Base-by-base conservation (phyloP, 2,329 filamentous ascomycete species). In the Aulographum hederae region DNA sequence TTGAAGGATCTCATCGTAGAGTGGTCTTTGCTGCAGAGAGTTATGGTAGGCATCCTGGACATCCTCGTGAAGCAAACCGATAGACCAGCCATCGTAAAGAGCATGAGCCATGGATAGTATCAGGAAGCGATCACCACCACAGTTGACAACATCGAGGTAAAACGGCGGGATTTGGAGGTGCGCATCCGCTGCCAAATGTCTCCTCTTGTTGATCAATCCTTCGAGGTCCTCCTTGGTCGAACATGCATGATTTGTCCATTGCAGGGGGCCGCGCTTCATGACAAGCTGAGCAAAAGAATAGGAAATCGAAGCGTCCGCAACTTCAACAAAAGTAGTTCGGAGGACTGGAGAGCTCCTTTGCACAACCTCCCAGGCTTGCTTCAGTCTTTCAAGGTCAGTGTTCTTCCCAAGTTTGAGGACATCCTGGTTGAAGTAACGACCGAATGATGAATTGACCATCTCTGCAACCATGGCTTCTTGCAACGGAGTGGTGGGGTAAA, bases 1-100 rank as follows among this genome's bases (percentile, higher is more conserved):
- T 18, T 63, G 57, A 2, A 91, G 53, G 15, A 73, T 63, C 1
- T 52, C 39, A 23, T 67, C 57, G 21, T 69, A 67, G 1, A 57
- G 47, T 6, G 61, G 57, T 4, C 71, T 60, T 1, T 48, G 23
- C 3, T 42, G 12, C 10, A 36, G 39, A 8, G 56, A 47, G 1
- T 47, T 57, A 4, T 56, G 30, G 38, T 91, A 92, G 2, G 74
- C 70, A n/a, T 52, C 57, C 12, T 62, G 51, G 1, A 93, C 64
- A 43, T 89, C 73, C 27, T 65, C 58, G 42, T 89, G 81, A 2
- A 94, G 52, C 12, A 91, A 55, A 3, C 62, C 60, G 10, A 94
- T 63, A 3, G 84, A 92, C 69, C 75, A 84, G 1, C 85, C 85
- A 46, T 94, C 85, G 41, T 94, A 94, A 14, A 93, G 61, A 2